Percentiles rank a stretch among this genome's conserved stretches.
Conservation (phyloP, 2,329 filamentous ascomycete species). For the Scortechinia acanthostroma region DNA sequence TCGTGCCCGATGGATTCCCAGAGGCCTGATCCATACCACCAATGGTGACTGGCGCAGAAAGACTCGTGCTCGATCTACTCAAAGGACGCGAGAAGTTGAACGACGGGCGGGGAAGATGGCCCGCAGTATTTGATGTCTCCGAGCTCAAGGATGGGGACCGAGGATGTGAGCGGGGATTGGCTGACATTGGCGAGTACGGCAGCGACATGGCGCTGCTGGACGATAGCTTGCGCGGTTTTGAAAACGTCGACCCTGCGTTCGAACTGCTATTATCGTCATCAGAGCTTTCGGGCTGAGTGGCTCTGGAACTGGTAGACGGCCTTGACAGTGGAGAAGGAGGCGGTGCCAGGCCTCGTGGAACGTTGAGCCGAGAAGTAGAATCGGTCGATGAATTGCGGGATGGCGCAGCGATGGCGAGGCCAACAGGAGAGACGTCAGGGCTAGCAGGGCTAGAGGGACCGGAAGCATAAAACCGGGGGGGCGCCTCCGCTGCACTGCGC, state of each 20-base stretch:
- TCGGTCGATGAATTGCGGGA: background rate
- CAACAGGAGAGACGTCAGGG: background rate
- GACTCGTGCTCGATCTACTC: constrained; percentile 33
- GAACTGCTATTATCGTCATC: constrained; percentile 2
- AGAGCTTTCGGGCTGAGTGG: background rate
- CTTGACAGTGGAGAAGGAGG: background rate
- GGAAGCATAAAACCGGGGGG: background rate
- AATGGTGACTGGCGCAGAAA: constrained; percentile 32
- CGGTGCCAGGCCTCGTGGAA: background rate
- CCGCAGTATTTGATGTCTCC: constrained; percentile 20
- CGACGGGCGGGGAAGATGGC: constrained; percentile 23
- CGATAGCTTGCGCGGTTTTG: background rate
- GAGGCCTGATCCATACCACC: constrained; percentile 21
- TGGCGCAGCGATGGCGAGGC: background rate
- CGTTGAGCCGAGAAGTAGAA: background rate
- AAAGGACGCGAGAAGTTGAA: constrained; percentile 61
- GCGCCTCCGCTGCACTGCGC: background rate
- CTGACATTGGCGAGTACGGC: background rate
- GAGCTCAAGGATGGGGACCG: constrained; percentile 53
- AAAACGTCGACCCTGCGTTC: background rate
- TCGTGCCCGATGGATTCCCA: background rate
- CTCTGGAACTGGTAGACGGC: background rate
- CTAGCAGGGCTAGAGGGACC: background rate
- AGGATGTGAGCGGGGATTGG: constrained; percentile 34
- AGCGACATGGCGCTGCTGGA: background rate